Base-by-base conservation (phyloP, 208 protist genomes). In the Crithidia expoeki region DNA sequence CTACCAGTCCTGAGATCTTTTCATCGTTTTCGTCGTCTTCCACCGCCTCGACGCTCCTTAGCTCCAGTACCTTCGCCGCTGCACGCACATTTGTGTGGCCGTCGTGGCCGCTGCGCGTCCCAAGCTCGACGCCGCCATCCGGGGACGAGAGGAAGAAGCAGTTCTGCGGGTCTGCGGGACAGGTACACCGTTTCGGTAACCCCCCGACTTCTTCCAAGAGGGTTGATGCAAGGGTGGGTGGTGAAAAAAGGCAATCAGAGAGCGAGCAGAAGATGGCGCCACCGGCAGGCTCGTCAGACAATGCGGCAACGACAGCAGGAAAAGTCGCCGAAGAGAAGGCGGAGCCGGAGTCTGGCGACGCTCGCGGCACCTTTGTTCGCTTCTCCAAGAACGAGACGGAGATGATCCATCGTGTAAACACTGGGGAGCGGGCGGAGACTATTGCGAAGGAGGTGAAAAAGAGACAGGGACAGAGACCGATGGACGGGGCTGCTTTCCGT, bases 31-130 rank as follows among this genome's bases (percentile, higher is more conserved):
- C 27, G 49, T 36, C 47, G 11, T 27, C 36, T 23, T 33, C 33
- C 28, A 6, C 47, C 6, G 9, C 47, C 28, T 3, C 47, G 28
- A 10, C 44, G 44, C 9, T 73, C 46, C 19, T 67, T 21, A 28
- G 23, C 67, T 59, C 32, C 47, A 44, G 11, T 28, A 62, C 47
- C 5, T 57, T 16, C 27, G 38, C 11, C 10, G 33, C 64, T 1
- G 64, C 57, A 17, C 58, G 72, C 30, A 61, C 72, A 25, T 28
- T 72, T 27, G 58, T 72, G 27, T 71, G 64, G 32, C 51, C 63
- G 16, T 77, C 72, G 58, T 57, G 64, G 72, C 57, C 61, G 38
- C 40, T 77, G 32, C 51, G 42, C 25, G 34, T 46, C 32, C 56
- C 47, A 16, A 67, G 44, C 33, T 1, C 38, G 1, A 61, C 50